Evolutionary conservation across 108 stramenopile genomes (phyloP).

Genomic region (Asterionellopsis glacialis): DNA sequence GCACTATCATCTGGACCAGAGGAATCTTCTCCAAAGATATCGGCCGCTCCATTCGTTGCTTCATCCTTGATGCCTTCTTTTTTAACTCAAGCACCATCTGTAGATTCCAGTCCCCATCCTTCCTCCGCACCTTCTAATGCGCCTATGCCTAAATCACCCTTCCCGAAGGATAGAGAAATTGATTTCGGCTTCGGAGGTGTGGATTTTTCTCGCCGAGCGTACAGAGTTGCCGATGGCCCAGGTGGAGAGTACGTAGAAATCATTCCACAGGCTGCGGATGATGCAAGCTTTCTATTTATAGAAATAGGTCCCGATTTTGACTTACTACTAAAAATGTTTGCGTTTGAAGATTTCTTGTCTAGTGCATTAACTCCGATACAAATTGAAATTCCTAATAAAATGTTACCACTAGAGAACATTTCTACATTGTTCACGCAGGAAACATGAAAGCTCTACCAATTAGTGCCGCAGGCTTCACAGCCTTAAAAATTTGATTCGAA

Average conservation of each 20-base stretch:
- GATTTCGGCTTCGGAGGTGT: constrained; percentile 31
- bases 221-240: constrained; percentile 46
- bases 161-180: constrained; percentile 40
- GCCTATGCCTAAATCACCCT: not conserved
- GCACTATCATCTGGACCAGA: no score
- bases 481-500: constrained; percentile 10
- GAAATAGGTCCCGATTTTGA: constrained; percentile 5
- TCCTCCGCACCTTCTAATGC: not conserved
- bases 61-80: no score
- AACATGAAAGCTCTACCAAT: constrained; percentile 13
- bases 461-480: constrained; percentile 6
- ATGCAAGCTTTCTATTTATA: constrained; percentile 35
- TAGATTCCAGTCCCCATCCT: not conserved
- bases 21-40: no score
- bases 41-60: no score
- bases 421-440: constrained; percentile 26
- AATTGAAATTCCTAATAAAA: constrained; percentile 6
- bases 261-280: constrained; percentile 46
- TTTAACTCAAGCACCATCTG: not conserved
- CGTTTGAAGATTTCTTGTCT: constrained; percentile 37
- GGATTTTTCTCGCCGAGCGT: constrained; percentile 55
- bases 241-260: constrained; percentile 32
- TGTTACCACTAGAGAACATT: constrained; percentile 27
- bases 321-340: constrained; percentile 19
- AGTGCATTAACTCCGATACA: constrained; percentile 23